These are phyloP conservation scores for Tephrocybe sp. DNA, from an alignment of 768 basidiomycete genomes.

Conservation along the genomic window DNA sequence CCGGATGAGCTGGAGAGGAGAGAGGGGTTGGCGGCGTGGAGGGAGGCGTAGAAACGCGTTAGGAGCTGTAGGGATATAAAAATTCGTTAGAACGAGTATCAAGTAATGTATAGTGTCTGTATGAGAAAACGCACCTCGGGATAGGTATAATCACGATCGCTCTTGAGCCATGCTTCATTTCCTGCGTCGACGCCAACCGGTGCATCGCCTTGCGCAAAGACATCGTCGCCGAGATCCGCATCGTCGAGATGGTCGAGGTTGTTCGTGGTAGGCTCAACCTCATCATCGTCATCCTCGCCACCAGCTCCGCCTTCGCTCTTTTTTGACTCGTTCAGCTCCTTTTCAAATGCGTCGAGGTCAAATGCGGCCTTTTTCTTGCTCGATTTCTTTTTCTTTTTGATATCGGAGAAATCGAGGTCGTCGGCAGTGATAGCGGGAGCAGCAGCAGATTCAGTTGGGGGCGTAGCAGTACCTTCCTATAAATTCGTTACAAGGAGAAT, in stretches of 20 bases:
- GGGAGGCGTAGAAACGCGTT: conserved; percentile 84
- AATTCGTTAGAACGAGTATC: background rate
- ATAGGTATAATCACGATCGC: conserved; percentile 96
- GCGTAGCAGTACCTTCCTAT: conserved; percentile 48
- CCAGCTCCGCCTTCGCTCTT: conserved; percentile 33
- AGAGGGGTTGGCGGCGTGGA: conserved; percentile 93
- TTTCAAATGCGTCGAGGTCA: conserved; percentile 93
- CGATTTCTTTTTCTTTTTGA: conserved; percentile 95
- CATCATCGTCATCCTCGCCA: conserved; percentile 52
- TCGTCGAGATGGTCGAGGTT: conserved; percentile 73
- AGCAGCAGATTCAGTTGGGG: conserved; percentile 41
- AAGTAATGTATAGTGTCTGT: background rate
- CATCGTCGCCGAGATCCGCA: conserved; percentile 85
- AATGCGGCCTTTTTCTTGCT: conserved; percentile 85
- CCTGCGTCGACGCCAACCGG: conserved; percentile 68
- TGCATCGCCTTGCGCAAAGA: conserved; percentile 64
- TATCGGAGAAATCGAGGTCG: conserved; percentile 91
- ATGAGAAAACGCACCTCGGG: conserved; percentile 63
- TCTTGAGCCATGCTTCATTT: conserved; percentile 86
- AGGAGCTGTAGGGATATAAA: conserved; percentile 61
- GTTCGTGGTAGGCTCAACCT: conserved; percentile 55
- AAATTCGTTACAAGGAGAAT: background rate
- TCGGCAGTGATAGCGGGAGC: conserved; percentile 53
- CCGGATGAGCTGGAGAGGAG: conserved; percentile 76
- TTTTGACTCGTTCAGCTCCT: conserved; percentile 77